Evolutionary conservation across 495 filamentous ascomycete genomes (phyloP).

Genomic region (Penicillium silybi): DNA sequence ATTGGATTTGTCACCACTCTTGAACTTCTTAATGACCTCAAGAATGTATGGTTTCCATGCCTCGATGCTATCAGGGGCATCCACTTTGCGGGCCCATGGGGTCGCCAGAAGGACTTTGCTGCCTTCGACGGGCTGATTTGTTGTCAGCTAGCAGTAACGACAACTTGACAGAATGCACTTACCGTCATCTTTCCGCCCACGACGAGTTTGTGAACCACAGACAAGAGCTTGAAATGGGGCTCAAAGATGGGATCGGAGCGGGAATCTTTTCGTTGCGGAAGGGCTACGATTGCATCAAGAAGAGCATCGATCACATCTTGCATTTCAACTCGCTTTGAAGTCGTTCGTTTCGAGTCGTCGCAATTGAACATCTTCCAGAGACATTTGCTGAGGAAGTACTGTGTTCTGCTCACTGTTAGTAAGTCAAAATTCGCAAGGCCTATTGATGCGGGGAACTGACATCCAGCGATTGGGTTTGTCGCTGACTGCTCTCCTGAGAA

Average conservation of each 20-base stretch:
- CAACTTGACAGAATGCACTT: conserved; percentile 4
- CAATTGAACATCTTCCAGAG: conserved; percentile 89
- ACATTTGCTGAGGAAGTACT: conserved; percentile 91
- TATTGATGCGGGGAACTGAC: conserved; percentile 43
- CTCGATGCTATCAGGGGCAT: conserved; percentile 47
- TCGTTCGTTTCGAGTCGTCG: conserved; percentile 46
- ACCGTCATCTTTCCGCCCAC: conserved; percentile 30
- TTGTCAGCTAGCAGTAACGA: conserved; percentile 7
- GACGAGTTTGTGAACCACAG: conserved; percentile 80
- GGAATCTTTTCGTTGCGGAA: conserved; percentile 77
- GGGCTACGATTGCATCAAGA: conserved; percentile 66
- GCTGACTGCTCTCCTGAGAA: conserved; percentile 72
- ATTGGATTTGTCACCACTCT: conserved; percentile 84
- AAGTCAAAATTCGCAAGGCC: not conserved
- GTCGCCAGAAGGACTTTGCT: conserved; percentile 52
- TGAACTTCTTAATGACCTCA: conserved; percentile 66
- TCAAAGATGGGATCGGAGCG: conserved; percentile 83
- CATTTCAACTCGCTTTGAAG: conserved; percentile 42
- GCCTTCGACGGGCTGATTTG: conserved; percentile 41
- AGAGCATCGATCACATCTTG: conserved; percentile 65
- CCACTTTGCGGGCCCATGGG: conserved; percentile 52
- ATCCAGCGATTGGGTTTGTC: conserved; percentile 82
- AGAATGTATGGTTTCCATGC: conserved; percentile 76
- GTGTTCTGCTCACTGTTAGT: conserved; percentile 49
- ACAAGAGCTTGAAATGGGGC: conserved; percentile 93